These are phyloP conservation scores for Cephalotrichum gorgonifer DNA, from an alignment of 2,329 filamentous ascomycete genomes.

Conservation along the genomic window DNA sequence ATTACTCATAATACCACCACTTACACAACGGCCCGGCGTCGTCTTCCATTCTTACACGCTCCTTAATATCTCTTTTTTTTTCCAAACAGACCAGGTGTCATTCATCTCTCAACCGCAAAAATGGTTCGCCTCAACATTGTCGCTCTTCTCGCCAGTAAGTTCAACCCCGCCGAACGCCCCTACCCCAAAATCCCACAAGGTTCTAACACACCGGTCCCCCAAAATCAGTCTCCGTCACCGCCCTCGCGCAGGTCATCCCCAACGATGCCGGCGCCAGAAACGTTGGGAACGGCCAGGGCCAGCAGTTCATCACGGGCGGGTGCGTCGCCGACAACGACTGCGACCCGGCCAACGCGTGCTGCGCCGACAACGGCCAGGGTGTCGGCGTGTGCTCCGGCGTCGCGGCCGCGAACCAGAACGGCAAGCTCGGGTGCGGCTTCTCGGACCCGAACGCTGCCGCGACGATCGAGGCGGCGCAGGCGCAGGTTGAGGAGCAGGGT, in stretches of 20 bases:
- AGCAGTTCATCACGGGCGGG: constrained; percentile 20
- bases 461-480: constrained; percentile 8
- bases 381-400: constrained; percentile 18
- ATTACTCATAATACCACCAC: background rate
- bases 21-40: constrained; percentile 9
- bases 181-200: background rate
- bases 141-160: constrained; percentile 14
- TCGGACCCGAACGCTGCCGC: constrained; percentile 9
- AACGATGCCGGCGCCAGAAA: constrained; percentile 16
- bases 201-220: background rate
- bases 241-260: constrained; percentile 12
- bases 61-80: no score
- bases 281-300: constrained; percentile 14
- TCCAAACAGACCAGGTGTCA: constrained; percentile 2
- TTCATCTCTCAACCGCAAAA: constrained; percentile 3
- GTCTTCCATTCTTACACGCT: constrained; percentile 4
- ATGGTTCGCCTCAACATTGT: constrained; percentile 16
- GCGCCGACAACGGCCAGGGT: constrained; percentile 15
- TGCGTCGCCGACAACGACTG: constrained; percentile 18
- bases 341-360: constrained; percentile 11
- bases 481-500: constrained; percentile 2
- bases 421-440: constrained; percentile 23
- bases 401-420: constrained; percentile 15
- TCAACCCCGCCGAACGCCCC: constrained; percentile 2
- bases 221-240: constrained; percentile 10